Base-by-base conservation (phyloP, 108 stramenopile genomes). In the Cyclostephanos invisitatus region DNA sequence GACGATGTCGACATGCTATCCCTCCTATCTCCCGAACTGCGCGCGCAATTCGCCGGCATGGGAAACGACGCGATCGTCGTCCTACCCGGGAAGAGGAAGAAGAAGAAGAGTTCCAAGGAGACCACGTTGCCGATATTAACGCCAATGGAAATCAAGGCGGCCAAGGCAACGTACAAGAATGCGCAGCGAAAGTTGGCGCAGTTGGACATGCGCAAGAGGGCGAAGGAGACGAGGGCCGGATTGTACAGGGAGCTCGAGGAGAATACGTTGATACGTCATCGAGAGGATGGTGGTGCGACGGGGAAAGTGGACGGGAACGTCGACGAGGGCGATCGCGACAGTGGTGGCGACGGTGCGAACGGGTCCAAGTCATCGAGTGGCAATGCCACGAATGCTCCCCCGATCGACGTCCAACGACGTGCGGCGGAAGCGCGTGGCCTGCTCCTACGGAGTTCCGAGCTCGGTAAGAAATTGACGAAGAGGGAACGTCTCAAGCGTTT, bases 121-220 rank as follows among this genome's bases (percentile, higher is more conserved):
- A n/a, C n/a, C n/a, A n/a, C n/a, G n/a, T n/a, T 55, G 11, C 81
- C 91, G 22, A 85, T 87, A 44, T 68, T 95, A 29, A 90, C 91
- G 20, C 88, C 88, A 0, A 46, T 81, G 57, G 94, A 95, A 68
- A 86, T 92, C 59, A 72, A 75, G 53, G 74, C 87, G 20, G 94
- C 94, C 24, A 89, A 85, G 67, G 28, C 69, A 24, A 55, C 82
- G 50, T 86, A 89, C 54, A 92, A 91, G 67, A 87, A 91, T 63
- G 81, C 85, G 20, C 63, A 70, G 14, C 76, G 87, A 15, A 95
- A 95, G 67, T 64, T 91, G 27, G 75, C 83, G 51, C 90, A 91
- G 80, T 60, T 91, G 74, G 83, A 85, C 53, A 56, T 80, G 10
- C 74, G 91, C 69, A 77, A 68, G 28, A 74, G 63, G 35, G 84